Percentiles rank a stretch among this genome's conserved stretches.
These are phyloP conservation scores for Cyberlindnera americana DNA, from an alignment of 805 yeast genomes.

Conservation along the genomic window DNA sequence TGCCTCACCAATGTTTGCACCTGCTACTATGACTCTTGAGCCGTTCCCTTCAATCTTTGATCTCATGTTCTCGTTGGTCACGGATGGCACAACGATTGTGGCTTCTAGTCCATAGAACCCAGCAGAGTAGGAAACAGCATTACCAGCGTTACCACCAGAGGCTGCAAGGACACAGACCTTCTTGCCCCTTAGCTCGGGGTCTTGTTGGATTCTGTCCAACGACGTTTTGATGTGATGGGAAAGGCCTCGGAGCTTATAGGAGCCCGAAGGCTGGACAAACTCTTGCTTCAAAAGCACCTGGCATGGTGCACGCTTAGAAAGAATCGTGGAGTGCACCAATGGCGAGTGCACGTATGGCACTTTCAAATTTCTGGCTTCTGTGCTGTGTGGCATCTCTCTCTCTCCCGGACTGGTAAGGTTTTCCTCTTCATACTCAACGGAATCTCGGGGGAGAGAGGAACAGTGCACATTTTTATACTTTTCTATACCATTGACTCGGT, in stretches of 20 bases:
- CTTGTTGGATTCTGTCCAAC: slow-evolving; percentile 23
- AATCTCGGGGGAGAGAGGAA: not conserved
- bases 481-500: not conserved
- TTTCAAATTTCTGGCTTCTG: not conserved
- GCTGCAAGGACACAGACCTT: slow-evolving; percentile 44
- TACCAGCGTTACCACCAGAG: slow-evolving; percentile 55
- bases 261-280: slow-evolving; percentile 52
- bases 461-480: too few relatives aligned
- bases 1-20: slow-evolving; percentile 48
- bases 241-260: slow-evolving; percentile 54
- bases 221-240: slow-evolving; percentile 42
- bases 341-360: slow-evolving; percentile 33
- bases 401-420: not conserved
- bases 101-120: slow-evolving; percentile 33
- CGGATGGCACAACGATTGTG: slow-evolving; percentile 59
- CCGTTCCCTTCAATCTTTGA: slow-evolving; percentile 44
- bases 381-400: slow-evolving; percentile 2
- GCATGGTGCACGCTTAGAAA: slow-evolving; percentile 31
- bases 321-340: slow-evolving; percentile 34
- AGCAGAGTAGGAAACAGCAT: slow-evolving; percentile 51
- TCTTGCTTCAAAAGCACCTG: slow-evolving; percentile 47
- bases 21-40: slow-evolving; percentile 47
- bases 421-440: too few relatives aligned
- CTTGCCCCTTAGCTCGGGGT: slow-evolving; percentile 27
- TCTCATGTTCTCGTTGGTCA: slow-evolving; percentile 44